Conservation (phyloP, 768 basidiomycete species). For the Termitomyces titanicus region DNA sequence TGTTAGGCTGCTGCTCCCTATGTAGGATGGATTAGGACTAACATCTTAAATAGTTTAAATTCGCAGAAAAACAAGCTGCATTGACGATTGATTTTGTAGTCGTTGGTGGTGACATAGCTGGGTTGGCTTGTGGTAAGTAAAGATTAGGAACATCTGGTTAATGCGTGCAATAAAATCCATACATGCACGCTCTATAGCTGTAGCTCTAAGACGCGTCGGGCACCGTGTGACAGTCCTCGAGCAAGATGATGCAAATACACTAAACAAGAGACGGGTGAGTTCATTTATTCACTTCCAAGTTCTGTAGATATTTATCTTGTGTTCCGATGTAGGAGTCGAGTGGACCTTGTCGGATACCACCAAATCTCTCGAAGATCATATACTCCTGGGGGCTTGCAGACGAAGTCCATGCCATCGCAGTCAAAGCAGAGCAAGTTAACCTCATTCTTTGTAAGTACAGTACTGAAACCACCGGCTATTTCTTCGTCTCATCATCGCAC, state of each 20-base stretch:
- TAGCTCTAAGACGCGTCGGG: conserved; percentile 47
- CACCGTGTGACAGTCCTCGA: conserved; percentile 56
- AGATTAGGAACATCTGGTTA: too few species aligned
- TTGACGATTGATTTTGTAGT: conserved; percentile 17
- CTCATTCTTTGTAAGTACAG: conserved; percentile 6
- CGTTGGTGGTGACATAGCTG: conserved; percentile 44
- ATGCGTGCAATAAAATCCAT: neutral
- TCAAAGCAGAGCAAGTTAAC: conserved; percentile 17
- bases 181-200: conserved; percentile 33
- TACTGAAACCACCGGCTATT: neutral
- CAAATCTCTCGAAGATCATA: conserved; percentile 54
- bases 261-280: conserved; percentile 2
- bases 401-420: conserved; percentile 15
- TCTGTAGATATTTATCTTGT: neutral
- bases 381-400: conserved; percentile 47
- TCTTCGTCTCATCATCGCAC: neutral
- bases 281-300: neutral
- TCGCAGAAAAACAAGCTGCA: neutral
- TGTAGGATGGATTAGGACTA: neutral
- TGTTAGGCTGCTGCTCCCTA: neutral
- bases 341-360: conserved; percentile 34
- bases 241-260: conserved; percentile 14
- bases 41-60: conserved; percentile 5
- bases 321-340: conserved; percentile 10
- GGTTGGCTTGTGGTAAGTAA: conserved; percentile 36